Percentiles rank a stretch among this genome's conserved stretches.
phyloP scores from a whole-genome alignment of 2,329 filamentous ascomycete species.

The Nigrograna mackinnonii region DNA sequence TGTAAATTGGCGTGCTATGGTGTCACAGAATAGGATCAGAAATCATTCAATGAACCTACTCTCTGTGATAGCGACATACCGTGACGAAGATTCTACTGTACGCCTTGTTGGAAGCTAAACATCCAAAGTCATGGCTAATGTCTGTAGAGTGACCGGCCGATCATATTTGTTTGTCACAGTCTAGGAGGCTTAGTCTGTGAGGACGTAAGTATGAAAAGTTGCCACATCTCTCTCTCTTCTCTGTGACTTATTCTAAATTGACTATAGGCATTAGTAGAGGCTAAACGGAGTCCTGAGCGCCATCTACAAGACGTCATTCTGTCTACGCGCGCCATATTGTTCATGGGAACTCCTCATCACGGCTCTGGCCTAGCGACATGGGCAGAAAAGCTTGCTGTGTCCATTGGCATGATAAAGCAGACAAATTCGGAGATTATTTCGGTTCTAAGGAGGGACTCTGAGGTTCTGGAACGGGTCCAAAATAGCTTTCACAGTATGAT shows the following conservation, averaged over 20 bases:
- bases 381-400: constrained; percentile 26
- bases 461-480: constrained; percentile 32
- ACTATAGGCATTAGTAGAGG: constrained; percentile 7
- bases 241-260: background rate
- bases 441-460: constrained; percentile 18
- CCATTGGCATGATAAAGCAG: constrained; percentile 33
- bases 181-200: constrained; percentile 32
- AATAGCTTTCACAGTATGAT: constrained; percentile 33
- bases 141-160: constrained; percentile 19
- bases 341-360: constrained; percentile 43
- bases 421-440: constrained; percentile 25
- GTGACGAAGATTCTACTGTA: constrained; percentile 8
- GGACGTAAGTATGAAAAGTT: constrained; percentile 28
- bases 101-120: background rate
- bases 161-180: constrained; percentile 35
- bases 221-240: background rate
- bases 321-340: constrained; percentile 34
- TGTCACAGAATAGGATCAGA: constrained; percentile 27
- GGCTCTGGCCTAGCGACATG: constrained; percentile 32
- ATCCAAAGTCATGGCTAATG: background rate
- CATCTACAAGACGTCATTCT: constrained; percentile 23
- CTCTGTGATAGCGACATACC: constrained; percentile 15
- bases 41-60: constrained; percentile 36
- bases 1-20: constrained; percentile 21
- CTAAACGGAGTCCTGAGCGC: constrained; percentile 17